Evolutionary conservation across 2,329 filamentous ascomycete genomes (phyloP).

Genomic region (Fonsecaea pugnacius): DNA sequence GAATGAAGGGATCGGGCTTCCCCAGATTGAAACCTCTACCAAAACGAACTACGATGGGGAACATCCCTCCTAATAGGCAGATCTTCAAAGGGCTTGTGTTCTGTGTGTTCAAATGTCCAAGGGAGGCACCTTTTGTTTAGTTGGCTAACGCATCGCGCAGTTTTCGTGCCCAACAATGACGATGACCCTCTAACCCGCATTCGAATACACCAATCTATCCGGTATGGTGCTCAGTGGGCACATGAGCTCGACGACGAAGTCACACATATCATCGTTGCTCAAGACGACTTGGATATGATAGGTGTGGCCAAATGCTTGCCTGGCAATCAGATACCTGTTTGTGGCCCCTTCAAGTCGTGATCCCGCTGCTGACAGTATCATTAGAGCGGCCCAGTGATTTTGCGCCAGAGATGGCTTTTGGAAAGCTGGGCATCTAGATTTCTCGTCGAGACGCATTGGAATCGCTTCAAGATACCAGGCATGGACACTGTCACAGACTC

Average conservation of each 20-base stretch:
- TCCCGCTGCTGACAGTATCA: constrained; percentile 7
- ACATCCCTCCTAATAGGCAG: constrained; percentile 58
- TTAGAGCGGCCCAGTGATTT: constrained; percentile 38
- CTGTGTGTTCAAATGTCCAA: constrained; percentile 46
- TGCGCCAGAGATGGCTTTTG: constrained; percentile 70
- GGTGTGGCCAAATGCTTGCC: constrained; percentile 23
- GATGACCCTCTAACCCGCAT: constrained; percentile 67
- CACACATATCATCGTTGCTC: constrained; percentile 65
- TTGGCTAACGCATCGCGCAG: constrained; percentile 39
- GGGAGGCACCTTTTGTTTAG: not conserved
- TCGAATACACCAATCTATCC: constrained; percentile 74
- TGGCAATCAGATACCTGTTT: constrained; percentile 46
- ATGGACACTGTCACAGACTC: constrained; percentile 5
- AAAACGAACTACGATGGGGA: constrained; percentile 23
- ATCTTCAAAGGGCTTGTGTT: constrained; percentile 67
- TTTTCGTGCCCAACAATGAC: constrained; percentile 82
- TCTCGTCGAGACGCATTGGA: constrained; percentile 63
- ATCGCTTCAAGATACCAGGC: constrained; percentile 60
- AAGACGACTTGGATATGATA: constrained; percentile 54
- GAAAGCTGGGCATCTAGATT: constrained; percentile 67
- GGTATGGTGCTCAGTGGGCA: constrained; percentile 76
- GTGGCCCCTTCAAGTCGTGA: constrained; percentile 32
- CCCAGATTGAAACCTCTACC: constrained; percentile 15
- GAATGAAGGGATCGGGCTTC: constrained; percentile 45
- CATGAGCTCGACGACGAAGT: constrained; percentile 52